Conservation (phyloP, 1,284 basidiomycete species). For the Sporisorium exsertum region DNA sequence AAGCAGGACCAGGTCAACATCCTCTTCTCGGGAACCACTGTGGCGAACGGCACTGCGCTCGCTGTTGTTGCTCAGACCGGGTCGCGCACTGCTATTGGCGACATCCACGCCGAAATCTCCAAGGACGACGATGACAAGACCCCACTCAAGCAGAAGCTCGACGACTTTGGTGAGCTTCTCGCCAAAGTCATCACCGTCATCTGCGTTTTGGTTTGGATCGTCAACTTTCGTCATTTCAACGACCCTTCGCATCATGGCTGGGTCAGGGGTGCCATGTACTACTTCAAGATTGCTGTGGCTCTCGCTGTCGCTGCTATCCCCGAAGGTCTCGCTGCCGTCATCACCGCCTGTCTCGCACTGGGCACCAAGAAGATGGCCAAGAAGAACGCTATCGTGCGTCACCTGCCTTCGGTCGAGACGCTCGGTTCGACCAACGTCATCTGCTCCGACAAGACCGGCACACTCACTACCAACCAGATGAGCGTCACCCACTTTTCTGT, state of each 20-base stretch:
- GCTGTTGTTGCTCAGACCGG: constrained; percentile 65
- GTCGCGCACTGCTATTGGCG: constrained; percentile 64
- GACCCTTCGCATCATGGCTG: constrained; percentile 67
- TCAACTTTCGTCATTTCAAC: constrained; percentile 68
- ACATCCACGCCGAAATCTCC: constrained; percentile 67
- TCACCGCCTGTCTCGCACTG: constrained; percentile 67
- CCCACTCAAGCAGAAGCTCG: constrained; percentile 68
- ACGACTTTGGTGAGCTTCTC: constrained; percentile 68
- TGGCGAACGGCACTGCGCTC: constrained; percentile 62
- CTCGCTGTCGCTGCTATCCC: constrained; percentile 69
- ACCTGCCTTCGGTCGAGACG: constrained; percentile 67
- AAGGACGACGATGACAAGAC: constrained; percentile 66
- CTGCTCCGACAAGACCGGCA: constrained; percentile 70
- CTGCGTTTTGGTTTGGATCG: constrained; percentile 68
- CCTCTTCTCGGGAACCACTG: constrained; percentile 67
- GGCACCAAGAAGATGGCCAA: constrained; percentile 69
- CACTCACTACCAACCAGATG: constrained; percentile 69
- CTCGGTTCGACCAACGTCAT: constrained; percentile 68
- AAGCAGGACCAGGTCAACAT: constrained; percentile 69
- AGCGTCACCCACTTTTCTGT: constrained; percentile 63
- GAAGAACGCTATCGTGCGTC: constrained; percentile 68
- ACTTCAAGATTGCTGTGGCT: constrained; percentile 69
- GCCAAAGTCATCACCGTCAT: constrained; percentile 68
- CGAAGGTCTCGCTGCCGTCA: constrained; percentile 68
- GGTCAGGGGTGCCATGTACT: constrained; percentile 67